Evolutionary conservation across 345 rosid species (phyloP), one percentile per base, ranked within the genome.

Genomic region (Citrus maxima): DNA sequence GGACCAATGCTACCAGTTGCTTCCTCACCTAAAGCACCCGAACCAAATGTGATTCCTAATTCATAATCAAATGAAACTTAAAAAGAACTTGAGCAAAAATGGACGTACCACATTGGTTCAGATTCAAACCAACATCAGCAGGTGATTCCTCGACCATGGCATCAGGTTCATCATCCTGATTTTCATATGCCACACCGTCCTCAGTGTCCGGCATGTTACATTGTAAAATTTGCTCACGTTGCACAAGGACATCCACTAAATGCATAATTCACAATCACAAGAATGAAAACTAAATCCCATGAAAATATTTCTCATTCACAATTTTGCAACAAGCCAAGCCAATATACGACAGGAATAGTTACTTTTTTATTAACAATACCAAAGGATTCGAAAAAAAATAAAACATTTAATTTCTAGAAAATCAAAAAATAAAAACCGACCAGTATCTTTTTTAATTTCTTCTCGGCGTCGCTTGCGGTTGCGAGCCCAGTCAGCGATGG

Each of bases 391-490:
- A 18, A 54, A 54, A 49, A 54, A 54, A 54, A 51, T 14, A 4
- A 49, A 51, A 51, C 56, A 14, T 51, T 51, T 4, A 51, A 16
- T 51, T 51, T 21, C 22, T 5, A 18, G 22, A 54, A 54, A 54
- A 4, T 54, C 2, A 54, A 18, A 16, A 4, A 54, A 18, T 54
- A 54, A 42, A 60, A 69, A 74, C 73, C 4, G 5, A 86, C 89
- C 85, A 28, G 42, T 77, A 1, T 94, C 93, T 70, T 84, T 89
- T 80, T 81, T 86, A 68, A 84, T 74, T 38, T 87, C 94, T 73
- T 86, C 92, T 80, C 98, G 81, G 58, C 88, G 88, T 54, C 98
- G 80, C 88, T 95, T 95, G 69, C 93, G 89, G 74, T 89, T 84
- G 25, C 86, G 90, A 14, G 88, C 91, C 97, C 91, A 90, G 66